Conservation (phyloP, 352 stramenopile genomes). For the Globisporangium perplexum region DNA sequence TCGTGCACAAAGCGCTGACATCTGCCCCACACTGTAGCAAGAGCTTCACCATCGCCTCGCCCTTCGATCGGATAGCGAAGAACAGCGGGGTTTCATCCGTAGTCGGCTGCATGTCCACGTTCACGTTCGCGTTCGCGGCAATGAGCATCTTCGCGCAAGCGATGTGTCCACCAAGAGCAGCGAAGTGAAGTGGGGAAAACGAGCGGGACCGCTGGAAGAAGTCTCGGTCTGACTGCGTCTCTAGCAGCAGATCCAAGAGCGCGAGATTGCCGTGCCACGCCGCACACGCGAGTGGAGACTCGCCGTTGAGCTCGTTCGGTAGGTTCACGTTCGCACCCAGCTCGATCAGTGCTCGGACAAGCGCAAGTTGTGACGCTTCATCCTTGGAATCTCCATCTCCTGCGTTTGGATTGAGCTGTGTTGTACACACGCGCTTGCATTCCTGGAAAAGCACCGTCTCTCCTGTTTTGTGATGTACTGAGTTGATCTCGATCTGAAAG, state of each 20-base stretch:
- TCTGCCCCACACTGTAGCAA: constrained; percentile 36
- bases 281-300: constrained; percentile 45
- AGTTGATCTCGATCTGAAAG: constrained; percentile 45
- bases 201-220: constrained; percentile 30
- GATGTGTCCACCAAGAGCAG: constrained; percentile 29
- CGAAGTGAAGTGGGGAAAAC: constrained; percentile 57
- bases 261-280: constrained; percentile 39
- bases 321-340: constrained; percentile 47
- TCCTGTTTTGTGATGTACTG: constrained; percentile 22
- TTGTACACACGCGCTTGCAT: constrained; percentile 43
- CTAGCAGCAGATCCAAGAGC: constrained; percentile 46
- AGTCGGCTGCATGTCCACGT: constrained; percentile 25
- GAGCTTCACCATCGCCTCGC: constrained; percentile 35
- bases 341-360: constrained; percentile 43
- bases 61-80: constrained; percentile 56
- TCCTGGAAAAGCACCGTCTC: constrained; percentile 52
- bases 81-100: constrained; percentile 45
- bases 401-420: not conserved
- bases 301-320: constrained; percentile 39
- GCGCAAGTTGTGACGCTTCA: constrained; percentile 19
- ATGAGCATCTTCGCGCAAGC: constrained; percentile 42
- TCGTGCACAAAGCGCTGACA: constrained; percentile 31
- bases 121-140: constrained; percentile 24
- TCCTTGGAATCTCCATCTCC: constrained; percentile 1
- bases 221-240: constrained; percentile 34